Evolutionary conservation across 305 asterid species (phyloP), one percentile per base, ranked within the genome.

Genomic region (Plantago coronopus): DNA sequence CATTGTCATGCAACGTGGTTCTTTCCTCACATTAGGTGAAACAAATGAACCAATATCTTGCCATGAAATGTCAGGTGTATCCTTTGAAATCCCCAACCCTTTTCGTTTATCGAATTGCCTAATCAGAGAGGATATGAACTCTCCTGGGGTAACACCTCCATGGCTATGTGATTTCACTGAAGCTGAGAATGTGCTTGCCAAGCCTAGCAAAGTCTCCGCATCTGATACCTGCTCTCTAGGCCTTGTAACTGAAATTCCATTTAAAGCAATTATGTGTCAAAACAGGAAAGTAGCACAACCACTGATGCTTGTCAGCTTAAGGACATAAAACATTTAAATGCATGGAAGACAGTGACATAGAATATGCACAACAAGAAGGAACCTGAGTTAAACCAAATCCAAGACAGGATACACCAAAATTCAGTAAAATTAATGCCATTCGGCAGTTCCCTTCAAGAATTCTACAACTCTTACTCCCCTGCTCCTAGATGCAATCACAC

Each of bases 141-240:
- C 75, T 19, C 72, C 63, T 1, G 75, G 81, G 54, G 83, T 78
- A 31, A 80, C 59, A 20, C 64, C 75, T 18, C 64, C 80, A 15
- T 49, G 13, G 31, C 72, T 22, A 61, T 67, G 76, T 27, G 76
- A 60, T 67, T 74, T 82, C 53, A 73, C 81, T 31, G 80, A 79
- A 38, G 69, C 60, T 18, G 60, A 50, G 70, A 85, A 73, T 11
- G 82, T 57, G 65, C 40, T 65, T 1, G 85, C 65, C 45, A 82
- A 68, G 15, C 75, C 83, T 3, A 78, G 59, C 46, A 85, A 57
- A 18, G 88, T 68, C 73, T 80, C 83, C 20, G 89, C 94, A 67
- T 82, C 94, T 2, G 83, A 81, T 4, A 81, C 77, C 49, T 85
- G 94, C 64, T 85, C 89, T 19, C 87, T 72, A 3, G 94, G 89